Conservation (phyloP, 495 filamentous ascomycete genomes). For the Tuber magnatum region DNA sequence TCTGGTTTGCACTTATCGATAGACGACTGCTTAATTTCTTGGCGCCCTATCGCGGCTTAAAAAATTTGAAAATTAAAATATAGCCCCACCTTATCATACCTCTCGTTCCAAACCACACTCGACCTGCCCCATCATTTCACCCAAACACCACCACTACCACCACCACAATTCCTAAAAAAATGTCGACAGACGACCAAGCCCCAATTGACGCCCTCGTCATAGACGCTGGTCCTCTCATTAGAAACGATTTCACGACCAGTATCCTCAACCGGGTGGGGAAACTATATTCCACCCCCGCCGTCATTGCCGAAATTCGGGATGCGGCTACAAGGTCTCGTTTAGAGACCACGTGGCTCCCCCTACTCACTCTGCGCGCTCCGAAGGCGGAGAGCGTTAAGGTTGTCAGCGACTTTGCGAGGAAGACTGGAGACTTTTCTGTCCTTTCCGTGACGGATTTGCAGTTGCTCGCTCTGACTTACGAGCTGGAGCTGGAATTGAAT, state of each 20-base stretch:
- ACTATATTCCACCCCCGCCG: conserved; percentile 76
- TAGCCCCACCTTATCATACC: background rate
- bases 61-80: background rate
- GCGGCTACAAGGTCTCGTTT: conserved; percentile 69
- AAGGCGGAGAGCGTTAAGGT: conserved; percentile 65
- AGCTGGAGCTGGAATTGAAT: conserved; percentile 77
- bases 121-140: conserved; percentile 13
- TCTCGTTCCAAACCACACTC: background rate
- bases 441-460: conserved; percentile 82
- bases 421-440: conserved; percentile 81
- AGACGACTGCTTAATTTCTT: background rate
- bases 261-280: conserved; percentile 67
- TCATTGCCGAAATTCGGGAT: conserved; percentile 84
- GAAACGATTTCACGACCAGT: conserved; percentile 44
- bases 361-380: conserved; percentile 69
- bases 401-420: conserved; percentile 76
- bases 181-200: conserved; percentile 52
- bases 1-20: background rate
- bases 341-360: conserved; percentile 74
- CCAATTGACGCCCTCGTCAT: conserved; percentile 76
- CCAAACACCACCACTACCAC: background rate
- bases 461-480: conserved; percentile 82
- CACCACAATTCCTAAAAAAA: conserved; percentile 26
- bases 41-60: background rate
- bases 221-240: conserved; percentile 86